Conservation (phyloP, 2,329 filamentous ascomycete genomes). For the Alternaria sp. region DNA sequence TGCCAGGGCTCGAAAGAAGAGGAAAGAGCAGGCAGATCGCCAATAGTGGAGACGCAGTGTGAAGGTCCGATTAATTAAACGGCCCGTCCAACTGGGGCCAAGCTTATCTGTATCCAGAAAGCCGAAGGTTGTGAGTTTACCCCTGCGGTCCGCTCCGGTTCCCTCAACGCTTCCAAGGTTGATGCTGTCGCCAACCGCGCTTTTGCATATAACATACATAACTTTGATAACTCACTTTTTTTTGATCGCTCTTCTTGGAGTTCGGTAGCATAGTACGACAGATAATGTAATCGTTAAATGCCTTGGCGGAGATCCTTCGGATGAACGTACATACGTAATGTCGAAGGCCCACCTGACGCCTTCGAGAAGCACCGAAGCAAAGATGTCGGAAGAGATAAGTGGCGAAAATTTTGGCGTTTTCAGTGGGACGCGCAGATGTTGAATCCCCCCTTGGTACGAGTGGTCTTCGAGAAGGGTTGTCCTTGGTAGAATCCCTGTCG, state of each 20-base stretch:
- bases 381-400: background rate
- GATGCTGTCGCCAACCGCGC: background rate
- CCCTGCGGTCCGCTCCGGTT: background rate
- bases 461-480: background rate
- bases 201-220: background rate
- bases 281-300: background rate
- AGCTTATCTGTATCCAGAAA: background rate
- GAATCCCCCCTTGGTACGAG: background rate
- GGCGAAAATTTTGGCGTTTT: background rate
- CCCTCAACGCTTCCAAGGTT: background rate
- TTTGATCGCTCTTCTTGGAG: background rate
- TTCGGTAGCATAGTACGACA: background rate
- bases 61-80: background rate
- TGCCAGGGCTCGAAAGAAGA: background rate
- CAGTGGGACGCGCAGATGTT: background rate
- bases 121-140: background rate
- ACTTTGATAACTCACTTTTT: background rate
- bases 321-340: background rate
- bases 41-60: background rate
- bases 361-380: background rate
- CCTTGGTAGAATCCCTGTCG: background rate
- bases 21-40: background rate
- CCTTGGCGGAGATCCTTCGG: background rate
- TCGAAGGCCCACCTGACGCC: background rate
- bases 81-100: background rate